Base-by-base conservation (phyloP, 352 stramenopile genomes). In the Globisporangium iwayamae region DNA sequence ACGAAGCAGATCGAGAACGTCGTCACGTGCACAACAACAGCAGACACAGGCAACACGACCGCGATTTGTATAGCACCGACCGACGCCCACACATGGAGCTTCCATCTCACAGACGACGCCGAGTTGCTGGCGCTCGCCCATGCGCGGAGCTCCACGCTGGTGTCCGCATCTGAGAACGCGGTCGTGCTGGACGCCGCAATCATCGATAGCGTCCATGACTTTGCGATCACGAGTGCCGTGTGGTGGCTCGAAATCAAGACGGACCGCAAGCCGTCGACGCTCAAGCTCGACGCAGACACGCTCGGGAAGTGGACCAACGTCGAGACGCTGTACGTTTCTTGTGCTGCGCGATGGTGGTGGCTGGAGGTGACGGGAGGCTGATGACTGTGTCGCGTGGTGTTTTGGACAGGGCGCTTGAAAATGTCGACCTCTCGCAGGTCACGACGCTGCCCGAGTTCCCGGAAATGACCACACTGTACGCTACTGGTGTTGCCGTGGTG, bases 341-440 rank as follows among this genome's bases (percentile, higher is more conserved):
- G 22, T 56, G 34, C 13, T 45, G 39, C 13, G 2, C 13, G 16
- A 13, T 1, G 32, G 32, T 8, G 32, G 4, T 39, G 22, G 16
- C 13, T 43, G 1, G 14, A 25, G 28, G 5, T 11, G 30, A 4
- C 25, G 8, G 6, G 8, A 2, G 39, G 30, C 28, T 16, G 30
- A 14, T 14, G 20, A 34, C 6, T 28, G 13, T 52, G 14, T 11
- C 14, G 22, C 20, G 2, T 39, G 32, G 14, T 22, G 14, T 50
- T 34, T 34, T 5, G 9, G 18, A 14, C 18, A 68, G 62, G 34
- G 30, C 20, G 55, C 47, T 68, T 38, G n/a, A 51, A 22, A 68
- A 68, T 34, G 50, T 63, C 28, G 46, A 68, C n/a, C 62, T 68
- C 55, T 63, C 62, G 38, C 36, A 63, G 16, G 55, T 68, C 38